A percentile compares a stretch with the other conserved stretches of the same genome.
These are phyloP conservation scores for Epichloe bromicola DNA, from an alignment of 2,329 filamentous ascomycete species.

Conservation along the genomic window DNA sequence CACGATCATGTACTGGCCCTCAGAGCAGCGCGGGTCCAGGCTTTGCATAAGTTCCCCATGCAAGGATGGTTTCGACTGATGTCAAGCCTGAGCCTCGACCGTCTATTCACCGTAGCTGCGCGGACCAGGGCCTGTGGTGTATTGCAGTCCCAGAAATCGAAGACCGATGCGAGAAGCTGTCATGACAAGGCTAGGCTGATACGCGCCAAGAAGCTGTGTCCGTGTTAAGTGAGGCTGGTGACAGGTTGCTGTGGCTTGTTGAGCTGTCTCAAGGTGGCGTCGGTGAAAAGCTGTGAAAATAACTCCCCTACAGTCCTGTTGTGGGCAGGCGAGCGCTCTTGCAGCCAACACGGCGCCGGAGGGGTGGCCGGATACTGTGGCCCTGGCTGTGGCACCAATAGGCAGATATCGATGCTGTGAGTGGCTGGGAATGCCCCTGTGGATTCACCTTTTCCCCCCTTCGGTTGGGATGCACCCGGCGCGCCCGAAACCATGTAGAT, in stretches of 20 bases:
- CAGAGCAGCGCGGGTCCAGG: background rate
- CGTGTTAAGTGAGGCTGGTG: too few relatives aligned
- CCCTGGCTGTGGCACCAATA: background rate
- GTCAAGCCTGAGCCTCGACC: background rate
- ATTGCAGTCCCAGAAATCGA: background rate
- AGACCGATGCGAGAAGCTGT: background rate
- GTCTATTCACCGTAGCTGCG: background rate
- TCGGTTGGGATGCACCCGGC: background rate
- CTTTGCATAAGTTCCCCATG: background rate
- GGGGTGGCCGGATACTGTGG: background rate
- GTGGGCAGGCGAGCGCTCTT: too few relatives aligned
- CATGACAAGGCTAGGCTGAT: background rate
- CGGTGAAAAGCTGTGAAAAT: too few relatives aligned
- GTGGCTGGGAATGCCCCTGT: conserved; percentile 10
- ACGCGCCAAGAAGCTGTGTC: background rate
- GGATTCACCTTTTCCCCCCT: background rate
- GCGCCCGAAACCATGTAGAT: background rate
- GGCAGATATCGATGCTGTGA: conserved; percentile 5
- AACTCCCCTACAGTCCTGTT: background rate
- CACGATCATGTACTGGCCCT: background rate
- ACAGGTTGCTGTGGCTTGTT: too few relatives aligned
- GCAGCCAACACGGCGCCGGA: background rate
- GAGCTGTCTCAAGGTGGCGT: too few relatives aligned
- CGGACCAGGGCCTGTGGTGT: background rate
- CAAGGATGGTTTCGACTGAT: background rate